Evolutionary conservation across 345 rosid species (phyloP).

Genomic region (Eucalyptus regnans): DNA sequence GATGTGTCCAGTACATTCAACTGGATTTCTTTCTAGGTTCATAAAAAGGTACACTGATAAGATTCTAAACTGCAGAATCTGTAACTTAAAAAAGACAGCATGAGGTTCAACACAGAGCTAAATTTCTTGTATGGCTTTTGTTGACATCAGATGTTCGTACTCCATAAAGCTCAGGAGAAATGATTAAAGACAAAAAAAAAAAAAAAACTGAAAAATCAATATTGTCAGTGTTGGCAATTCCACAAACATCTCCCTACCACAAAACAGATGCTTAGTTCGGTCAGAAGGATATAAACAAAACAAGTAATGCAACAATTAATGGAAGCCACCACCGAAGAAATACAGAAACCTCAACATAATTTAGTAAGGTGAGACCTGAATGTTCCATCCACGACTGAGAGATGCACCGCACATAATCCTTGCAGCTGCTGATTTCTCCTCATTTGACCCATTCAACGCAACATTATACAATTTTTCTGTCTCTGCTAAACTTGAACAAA

Average conservation of each 20-base stretch:
- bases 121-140: background rate
- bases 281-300: background rate
- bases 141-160: background rate
- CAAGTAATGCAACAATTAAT: background rate
- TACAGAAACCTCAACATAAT: background rate
- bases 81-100: background rate
- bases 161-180: background rate
- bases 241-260: background rate
- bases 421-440: conserved; percentile 49
- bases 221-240: background rate
- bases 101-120: background rate
- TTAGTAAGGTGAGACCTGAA: conserved; percentile 31
- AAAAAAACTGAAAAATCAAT: background rate
- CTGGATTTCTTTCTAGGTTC: background rate
- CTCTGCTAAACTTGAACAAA: conserved; percentile 41
- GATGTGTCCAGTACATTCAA: background rate
- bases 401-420: conserved; percentile 63
- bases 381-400: conserved; percentile 53
- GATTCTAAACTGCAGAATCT: background rate
- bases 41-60: background rate
- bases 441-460: conserved; percentile 40
- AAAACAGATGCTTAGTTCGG: background rate
- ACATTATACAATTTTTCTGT: conserved; percentile 43
- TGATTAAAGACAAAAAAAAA: background rate
- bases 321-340: background rate